A percentile compares a stretch with the other conserved stretches of the same genome.
phyloP scores from a whole-genome alignment of 345 rosid genomes.

The Ceriops zippeliana region DNA sequence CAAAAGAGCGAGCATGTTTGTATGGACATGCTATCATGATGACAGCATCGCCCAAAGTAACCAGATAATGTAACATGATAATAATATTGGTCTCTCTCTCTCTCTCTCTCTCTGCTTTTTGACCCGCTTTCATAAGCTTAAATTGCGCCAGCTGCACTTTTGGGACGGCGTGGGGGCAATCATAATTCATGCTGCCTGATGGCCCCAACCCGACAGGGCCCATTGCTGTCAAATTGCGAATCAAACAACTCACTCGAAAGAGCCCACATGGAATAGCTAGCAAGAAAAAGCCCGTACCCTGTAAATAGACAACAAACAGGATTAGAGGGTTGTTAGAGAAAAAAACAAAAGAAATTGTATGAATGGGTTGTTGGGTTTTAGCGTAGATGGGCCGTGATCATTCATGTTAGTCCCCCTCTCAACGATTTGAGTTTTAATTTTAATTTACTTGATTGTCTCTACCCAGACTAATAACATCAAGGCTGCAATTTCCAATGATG shows the following conservation, averaged over 20 bases:
- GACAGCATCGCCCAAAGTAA: neutral
- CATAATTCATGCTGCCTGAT: neutral
- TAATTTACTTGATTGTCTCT: no score
- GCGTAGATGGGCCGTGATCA: no score
- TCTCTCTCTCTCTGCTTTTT: neutral
- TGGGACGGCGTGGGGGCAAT: neutral
- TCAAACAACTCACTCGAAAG: neutral
- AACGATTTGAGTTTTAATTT: no score
- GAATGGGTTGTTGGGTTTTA: no score
- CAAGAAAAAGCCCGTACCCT: neutral
- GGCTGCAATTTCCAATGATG: no score
- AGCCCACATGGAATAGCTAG: neutral
- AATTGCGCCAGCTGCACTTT: constrained; percentile 10
- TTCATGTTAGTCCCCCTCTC: no score
- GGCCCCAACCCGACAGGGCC: neutral
- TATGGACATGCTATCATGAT: constrained; percentile 5
- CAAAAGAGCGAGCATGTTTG: constrained; percentile 3
- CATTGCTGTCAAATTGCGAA: neutral
- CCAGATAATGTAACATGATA: neutral
- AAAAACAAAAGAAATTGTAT: no score
- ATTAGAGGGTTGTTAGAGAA: no score
- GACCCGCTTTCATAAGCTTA: neutral
- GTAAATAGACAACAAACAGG: no score
- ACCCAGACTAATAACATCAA: no score
- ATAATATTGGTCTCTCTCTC: neutral